Evolutionary conservation across 805 yeast species (phyloP).

Genomic region (Nematodospora valgi): DNA sequence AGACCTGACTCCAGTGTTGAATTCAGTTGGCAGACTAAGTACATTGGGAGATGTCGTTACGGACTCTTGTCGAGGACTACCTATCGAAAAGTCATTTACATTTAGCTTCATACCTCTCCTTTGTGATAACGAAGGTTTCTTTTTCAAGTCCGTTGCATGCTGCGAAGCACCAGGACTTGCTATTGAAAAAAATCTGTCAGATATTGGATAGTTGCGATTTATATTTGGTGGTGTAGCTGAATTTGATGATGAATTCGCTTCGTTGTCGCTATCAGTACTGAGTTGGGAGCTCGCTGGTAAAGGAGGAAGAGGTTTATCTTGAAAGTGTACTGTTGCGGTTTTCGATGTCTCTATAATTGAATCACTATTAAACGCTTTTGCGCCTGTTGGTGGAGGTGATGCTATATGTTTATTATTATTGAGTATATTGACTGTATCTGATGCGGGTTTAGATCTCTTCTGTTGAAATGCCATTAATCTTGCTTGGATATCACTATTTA

Average conservation of each 20-base stretch:
- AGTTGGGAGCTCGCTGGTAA: conserved; percentile 16
- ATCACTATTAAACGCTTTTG: neutral
- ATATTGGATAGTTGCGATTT: neutral
- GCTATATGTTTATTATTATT: conserved; percentile 1
- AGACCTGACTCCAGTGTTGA: neutral
- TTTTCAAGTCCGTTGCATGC: conserved; percentile 19
- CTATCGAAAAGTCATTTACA: conserved; percentile 23
- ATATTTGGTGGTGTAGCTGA: neutral
- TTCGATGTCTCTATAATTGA: conserved; percentile 4
- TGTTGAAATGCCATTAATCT: conserved; percentile 84
- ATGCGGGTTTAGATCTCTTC: conserved; percentile 44
- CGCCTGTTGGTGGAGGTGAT: conserved; percentile 2
- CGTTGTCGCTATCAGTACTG: conserved; percentile 1
- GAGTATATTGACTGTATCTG: too few relatives aligned
- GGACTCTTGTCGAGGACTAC: conserved; percentile 15
- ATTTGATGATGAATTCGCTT: too few relatives aligned
- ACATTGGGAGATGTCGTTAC: conserved; percentile 15
- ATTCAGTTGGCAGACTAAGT: conserved; percentile 12
- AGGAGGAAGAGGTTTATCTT: conserved; percentile 25
- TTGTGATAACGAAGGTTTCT: conserved; percentile 48
- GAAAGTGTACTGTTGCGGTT: neutral
- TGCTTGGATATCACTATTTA: conserved; percentile 81
- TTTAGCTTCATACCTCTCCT: conserved; percentile 54
- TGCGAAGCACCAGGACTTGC: neutral
- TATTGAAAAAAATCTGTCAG: neutral